Percentiles rank a stretch among this genome's conserved stretches.
Conservation (phyloP, 257 asterid genomes). For the Primulina eburnea region DNA sequence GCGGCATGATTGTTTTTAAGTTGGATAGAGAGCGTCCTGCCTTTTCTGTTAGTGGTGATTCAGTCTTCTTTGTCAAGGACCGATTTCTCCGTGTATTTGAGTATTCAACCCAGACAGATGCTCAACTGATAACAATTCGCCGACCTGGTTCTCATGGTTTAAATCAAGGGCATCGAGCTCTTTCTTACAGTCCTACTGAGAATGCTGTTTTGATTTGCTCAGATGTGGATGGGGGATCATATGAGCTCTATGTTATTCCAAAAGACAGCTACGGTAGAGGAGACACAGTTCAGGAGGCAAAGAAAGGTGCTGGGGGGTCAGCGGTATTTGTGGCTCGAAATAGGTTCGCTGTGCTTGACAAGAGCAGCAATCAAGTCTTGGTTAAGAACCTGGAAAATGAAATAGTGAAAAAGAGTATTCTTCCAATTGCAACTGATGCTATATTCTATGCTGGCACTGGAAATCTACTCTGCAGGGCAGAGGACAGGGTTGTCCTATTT, state of each 20-base stretch:
- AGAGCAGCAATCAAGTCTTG: conserved; percentile 70
- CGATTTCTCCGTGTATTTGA: conserved; percentile 79
- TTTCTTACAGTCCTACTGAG: conserved; percentile 94
- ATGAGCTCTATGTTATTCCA: conserved; percentile 77
- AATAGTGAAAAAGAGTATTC: conserved; percentile 58
- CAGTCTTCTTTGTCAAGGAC: conserved; percentile 79
- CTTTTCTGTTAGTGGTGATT: conserved; percentile 74
- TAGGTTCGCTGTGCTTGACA: conserved; percentile 94
- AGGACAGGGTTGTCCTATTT: conserved; percentile 85
- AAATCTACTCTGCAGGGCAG: conserved; percentile 88
- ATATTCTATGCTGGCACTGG: conserved; percentile 98
- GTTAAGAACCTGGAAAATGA: conserved; percentile 85
- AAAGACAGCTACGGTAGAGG: conserved; percentile 83
- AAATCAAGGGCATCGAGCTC: conserved; percentile 82
- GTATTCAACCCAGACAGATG: conserved; percentile 81
- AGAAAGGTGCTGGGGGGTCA: conserved; percentile 82
- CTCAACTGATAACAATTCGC: conserved; percentile 84
- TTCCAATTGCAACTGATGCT: conserved; percentile 83
- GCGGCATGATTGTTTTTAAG: conserved; percentile 97
- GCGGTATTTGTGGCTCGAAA: conserved; percentile 93
- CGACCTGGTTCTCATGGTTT: conserved; percentile 82
- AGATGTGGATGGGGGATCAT: conserved; percentile 87
- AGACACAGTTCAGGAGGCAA: conserved; percentile 84
- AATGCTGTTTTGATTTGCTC: conserved; percentile 89
- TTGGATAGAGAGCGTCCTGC: conserved; percentile 98